Base-by-base conservation (phyloP, 257 asterid species). In the Solanum ossicruentum region DNA sequence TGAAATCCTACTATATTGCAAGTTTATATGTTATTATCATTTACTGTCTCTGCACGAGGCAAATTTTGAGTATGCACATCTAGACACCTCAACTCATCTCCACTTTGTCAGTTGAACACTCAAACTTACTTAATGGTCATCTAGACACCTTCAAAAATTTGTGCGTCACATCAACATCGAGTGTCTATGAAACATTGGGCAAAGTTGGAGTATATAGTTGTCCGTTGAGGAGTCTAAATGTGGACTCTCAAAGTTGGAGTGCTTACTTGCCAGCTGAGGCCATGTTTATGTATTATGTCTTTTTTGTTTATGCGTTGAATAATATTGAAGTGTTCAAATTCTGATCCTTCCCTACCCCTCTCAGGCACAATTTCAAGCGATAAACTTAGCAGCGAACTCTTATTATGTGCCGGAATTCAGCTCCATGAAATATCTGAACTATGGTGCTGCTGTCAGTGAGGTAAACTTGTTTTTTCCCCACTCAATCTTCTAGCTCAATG, bases 391-490 rank as follows among this genome's bases (percentile, higher is more conserved):
- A 28, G 95, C 89, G 36, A 88, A 88, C 85, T 80, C 93, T 51
- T 91, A 84, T 85, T 94, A 87, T 65, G 93, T 92, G 20, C 97
- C 98, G 0, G 90, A 87, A 26, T 70, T 28, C 57, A 85, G 85
- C 86, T 86, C 90, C 85, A 57, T 43, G 20, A 20, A 9, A 15
- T 94, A 94, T 86, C 85, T 94, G 85, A 93, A 88, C 84, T 93
- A 90, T 10, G 98, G 98, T 73, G 98, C 90, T 82, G 97, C 93
- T 12, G 92, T 93, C 20, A 91, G 95, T 16, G 98, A 94, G 98
- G 96, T 93, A 18, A 36, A 36, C n/a, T 55, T 70, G 16, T 70
- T 83, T 5, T 3, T 21, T 15, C 0, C 20, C 18, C 36, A 32
- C 75, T 15, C 39, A 67, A 47, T 21, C 18, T 73, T 75, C 43